Conservation (phyloP, 208 protist species). For the Leishmania aethiopica region DNA sequence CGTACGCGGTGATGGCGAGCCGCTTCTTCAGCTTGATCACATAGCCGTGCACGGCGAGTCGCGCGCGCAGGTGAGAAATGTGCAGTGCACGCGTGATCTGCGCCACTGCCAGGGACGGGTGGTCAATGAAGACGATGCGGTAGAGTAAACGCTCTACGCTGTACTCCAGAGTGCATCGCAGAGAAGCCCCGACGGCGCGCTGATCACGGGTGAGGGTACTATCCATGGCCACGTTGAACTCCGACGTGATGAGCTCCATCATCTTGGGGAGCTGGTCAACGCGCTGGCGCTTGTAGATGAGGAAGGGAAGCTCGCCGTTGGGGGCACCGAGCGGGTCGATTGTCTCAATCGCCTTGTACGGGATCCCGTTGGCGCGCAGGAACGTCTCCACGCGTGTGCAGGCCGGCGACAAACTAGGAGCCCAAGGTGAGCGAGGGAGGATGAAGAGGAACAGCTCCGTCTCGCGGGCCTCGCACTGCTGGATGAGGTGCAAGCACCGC, state of each 20-base stretch:
- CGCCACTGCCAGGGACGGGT: slow-evolving; percentile 31
- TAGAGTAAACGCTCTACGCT: slow-evolving; percentile 45
- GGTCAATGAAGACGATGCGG: slow-evolving; percentile 48
- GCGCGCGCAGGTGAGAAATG: slow-evolving; percentile 35
- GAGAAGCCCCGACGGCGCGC: slow-evolving; percentile 40
- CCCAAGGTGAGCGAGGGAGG: slow-evolving; percentile 43
- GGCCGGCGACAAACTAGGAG: slow-evolving; percentile 49
- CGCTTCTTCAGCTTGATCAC: slow-evolving; percentile 21
- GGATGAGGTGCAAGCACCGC: slow-evolving; percentile 29
- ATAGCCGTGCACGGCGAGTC: slow-evolving; percentile 38
- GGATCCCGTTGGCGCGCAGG: slow-evolving; percentile 55
- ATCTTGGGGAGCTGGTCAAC: slow-evolving; percentile 39
- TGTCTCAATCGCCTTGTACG: slow-evolving; percentile 50
- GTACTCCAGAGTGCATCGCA: slow-evolving; percentile 49
- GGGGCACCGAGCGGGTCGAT: slow-evolving; percentile 40
- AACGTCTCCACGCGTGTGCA: slow-evolving; percentile 63
- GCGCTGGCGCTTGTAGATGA: slow-evolving; percentile 40
- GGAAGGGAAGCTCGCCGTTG: slow-evolving; percentile 46
- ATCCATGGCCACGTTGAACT: slow-evolving; percentile 53
- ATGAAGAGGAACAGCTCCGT: slow-evolving; percentile 55
- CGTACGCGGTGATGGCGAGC: slow-evolving; percentile 39
- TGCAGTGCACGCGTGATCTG: slow-evolving; percentile 44
- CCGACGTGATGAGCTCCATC: slow-evolving; percentile 39
- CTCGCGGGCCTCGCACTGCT: slow-evolving; percentile 23
- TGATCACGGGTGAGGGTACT: slow-evolving; percentile 38